These are phyloP conservation scores for Saccharomyces paradoxus DNA, from an alignment of 805 yeast species.

Conservation along the genomic window DNA sequence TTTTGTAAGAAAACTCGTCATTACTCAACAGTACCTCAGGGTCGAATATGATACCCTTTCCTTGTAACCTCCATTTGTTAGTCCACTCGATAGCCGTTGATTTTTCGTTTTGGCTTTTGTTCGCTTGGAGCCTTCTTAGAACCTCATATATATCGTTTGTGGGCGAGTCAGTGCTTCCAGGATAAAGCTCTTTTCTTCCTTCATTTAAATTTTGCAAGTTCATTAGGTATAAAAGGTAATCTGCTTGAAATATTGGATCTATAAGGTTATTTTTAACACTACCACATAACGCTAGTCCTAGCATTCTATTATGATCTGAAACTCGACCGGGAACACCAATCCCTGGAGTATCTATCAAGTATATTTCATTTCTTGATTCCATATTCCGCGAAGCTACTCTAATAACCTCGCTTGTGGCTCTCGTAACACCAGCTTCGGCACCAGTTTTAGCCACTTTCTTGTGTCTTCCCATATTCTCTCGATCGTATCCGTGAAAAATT, in stretches of 20 bases:
- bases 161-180: conserved; percentile 35
- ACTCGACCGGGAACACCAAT: conserved; percentile 63
- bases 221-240: conserved; percentile 65
- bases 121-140: conserved; percentile 40
- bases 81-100: conserved; percentile 52
- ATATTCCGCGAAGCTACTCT: conserved; percentile 33
- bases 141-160: conserved; percentile 64
- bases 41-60: conserved; percentile 32
- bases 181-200: conserved; percentile 9
- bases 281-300: conserved; percentile 64
- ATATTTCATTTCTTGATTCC: conserved; percentile 35
- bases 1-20: conserved; percentile 14
- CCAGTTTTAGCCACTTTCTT: conserved; percentile 79
- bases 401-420: conserved; percentile 68
- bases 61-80: conserved; percentile 48
- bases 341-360: conserved; percentile 87
- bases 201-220: conserved; percentile 44
- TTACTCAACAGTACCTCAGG: conserved; percentile 16
- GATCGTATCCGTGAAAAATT: conserved; percentile 8
- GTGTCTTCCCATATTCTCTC: conserved; percentile 24
- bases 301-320: conserved; percentile 60
- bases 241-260: conserved; percentile 82
- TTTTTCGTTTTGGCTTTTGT: conserved; percentile 26
- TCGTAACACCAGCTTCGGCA: conserved; percentile 83
- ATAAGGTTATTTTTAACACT: conserved; percentile 61